Base-by-base conservation (phyloP, 2,329 filamentous ascomycete species). In the Fusarium irregulare region DNA sequence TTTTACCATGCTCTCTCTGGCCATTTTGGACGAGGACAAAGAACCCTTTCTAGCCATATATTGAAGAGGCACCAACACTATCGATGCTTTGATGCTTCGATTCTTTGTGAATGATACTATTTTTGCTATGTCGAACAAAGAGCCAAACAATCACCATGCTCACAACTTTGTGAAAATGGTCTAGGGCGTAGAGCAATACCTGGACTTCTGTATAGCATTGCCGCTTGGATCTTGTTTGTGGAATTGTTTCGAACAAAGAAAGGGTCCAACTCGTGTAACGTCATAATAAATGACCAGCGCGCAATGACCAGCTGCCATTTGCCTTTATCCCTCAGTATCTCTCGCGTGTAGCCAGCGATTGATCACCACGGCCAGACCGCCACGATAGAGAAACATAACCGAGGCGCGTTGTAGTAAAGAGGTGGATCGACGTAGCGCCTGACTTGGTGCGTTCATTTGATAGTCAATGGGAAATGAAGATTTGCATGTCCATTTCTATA, bases 201-300 rank as follows among this genome's bases (percentile, higher is more conserved):
- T 50, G 11, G 47, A 12, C 7, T 50, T 32, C 10, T 53, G 49
- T 12, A 21, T 40, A 49, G 45, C 25, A 45, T 40, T 54, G 27
- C 41, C 13, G 37, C 42, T 60, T 58, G 54, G 42, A 56, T 27
- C 27, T 44, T 49, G 32, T 16, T 45, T 34, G 40, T 47, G 37
- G 34, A 48, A 16, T 71, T 64, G 63, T 71, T 64, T 68, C 58
- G 56, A 70, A 70, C 67, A 70, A 71, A 70, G 41, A 64, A 57
- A 51, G n/a, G 42, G 42, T 44, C 48, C 32, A 53, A 25, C 37
- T 37, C 13, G 46, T 59, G 37, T 7, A 63, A 59, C 49, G 41
- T 59, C 57, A 50, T 46, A 8, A 42, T 60, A 32, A 56, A 42
- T 27, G 41, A 45, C 34, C 51, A 63, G 21, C n/a, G 12, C 28